Evolutionary conservation across 2,329 filamentous ascomycete species (phyloP).

Genomic region (Pyrenochaeta sp.): DNA sequence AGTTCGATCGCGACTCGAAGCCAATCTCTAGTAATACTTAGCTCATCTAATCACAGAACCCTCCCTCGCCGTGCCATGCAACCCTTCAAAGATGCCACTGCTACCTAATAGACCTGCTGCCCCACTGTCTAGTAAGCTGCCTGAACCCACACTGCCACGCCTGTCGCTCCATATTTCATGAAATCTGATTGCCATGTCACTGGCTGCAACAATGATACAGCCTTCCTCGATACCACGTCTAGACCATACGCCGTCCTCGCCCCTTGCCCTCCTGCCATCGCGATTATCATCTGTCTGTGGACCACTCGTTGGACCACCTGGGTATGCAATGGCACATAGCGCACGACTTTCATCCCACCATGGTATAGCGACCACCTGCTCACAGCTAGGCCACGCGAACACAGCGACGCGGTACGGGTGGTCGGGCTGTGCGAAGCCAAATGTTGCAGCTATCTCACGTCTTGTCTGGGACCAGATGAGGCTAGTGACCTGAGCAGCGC

Average conservation of each 20-base stretch:
- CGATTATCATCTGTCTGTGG: conserved; percentile 7
- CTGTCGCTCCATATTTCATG: conserved; percentile 89
- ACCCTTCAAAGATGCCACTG: conserved; percentile 83
- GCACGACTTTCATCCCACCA: conserved; percentile 83
- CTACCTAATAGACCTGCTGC: conserved; percentile 69
- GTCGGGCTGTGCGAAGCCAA: conserved; percentile 91
- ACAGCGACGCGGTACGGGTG: conserved; percentile 90
- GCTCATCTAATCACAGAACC: conserved; percentile 52
- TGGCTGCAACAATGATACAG: conserved; percentile 90
- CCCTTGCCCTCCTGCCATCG: conserved; percentile 41
- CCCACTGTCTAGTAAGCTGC: conserved; percentile 56
- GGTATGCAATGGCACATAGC: conserved; percentile 87
- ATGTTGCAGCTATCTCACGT: conserved; percentile 89
- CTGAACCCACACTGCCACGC: conserved; percentile 53
- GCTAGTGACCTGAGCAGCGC: conserved; percentile 91
- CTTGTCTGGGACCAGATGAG: conserved; percentile 88
- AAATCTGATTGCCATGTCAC: conserved; percentile 92
- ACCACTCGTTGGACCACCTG: conserved; percentile 63
- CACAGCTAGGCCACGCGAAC: conserved; percentile 93
- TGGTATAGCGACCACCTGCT: conserved; percentile 82
- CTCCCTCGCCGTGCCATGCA: conserved; percentile 81
- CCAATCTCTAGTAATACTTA: not conserved
- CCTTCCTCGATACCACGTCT: conserved; percentile 72
- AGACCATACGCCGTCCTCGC: conserved; percentile 64
- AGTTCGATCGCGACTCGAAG: not conserved